phyloP scores from a whole-genome alignment of 768 basidiomycete species.

The Tricholoma matsutake region DNA sequence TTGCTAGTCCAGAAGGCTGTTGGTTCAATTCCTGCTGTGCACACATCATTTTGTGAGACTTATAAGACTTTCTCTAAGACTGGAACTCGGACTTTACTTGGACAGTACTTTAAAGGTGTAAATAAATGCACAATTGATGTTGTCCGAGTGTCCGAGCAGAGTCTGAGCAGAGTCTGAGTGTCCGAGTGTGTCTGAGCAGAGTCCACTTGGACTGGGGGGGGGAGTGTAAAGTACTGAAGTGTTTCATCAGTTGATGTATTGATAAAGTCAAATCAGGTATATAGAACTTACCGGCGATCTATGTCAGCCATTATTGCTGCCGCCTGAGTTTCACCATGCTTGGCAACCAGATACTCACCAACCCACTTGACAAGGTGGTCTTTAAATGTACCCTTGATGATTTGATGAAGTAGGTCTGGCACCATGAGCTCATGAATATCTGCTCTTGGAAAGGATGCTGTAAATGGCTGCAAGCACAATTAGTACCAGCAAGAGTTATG shows the following conservation, averaged over 20 bases:
- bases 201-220: too few species aligned
- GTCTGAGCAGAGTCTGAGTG: too few species aligned
- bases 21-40: too few species aligned
- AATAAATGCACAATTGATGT: too few species aligned
- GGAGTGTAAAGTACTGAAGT: too few species aligned
- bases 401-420: constrained; percentile 26
- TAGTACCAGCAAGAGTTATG: neutral
- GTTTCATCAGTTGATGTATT: neutral
- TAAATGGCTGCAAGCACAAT: constrained; percentile 8
- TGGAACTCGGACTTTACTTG: too few species aligned
- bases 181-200: too few species aligned
- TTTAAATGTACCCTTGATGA: constrained; percentile 10
- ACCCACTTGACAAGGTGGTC: constrained; percentile 15
- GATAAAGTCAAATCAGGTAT: neutral
- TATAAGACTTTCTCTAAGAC: too few species aligned
- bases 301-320: constrained; percentile 32
- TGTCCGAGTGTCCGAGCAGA: too few species aligned
- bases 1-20: too few species aligned
- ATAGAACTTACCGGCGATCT: constrained; percentile 23
- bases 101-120: too few species aligned
- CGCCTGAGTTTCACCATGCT: constrained; percentile 11
- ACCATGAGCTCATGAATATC: constrained; percentile 28
- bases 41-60: too few species aligned
- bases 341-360: constrained; percentile 19
- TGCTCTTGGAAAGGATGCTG: constrained; percentile 1